Evolutionary conservation across 352 stramenopile species (phyloP).

Genomic region (Phytophthora citrophthora): DNA sequence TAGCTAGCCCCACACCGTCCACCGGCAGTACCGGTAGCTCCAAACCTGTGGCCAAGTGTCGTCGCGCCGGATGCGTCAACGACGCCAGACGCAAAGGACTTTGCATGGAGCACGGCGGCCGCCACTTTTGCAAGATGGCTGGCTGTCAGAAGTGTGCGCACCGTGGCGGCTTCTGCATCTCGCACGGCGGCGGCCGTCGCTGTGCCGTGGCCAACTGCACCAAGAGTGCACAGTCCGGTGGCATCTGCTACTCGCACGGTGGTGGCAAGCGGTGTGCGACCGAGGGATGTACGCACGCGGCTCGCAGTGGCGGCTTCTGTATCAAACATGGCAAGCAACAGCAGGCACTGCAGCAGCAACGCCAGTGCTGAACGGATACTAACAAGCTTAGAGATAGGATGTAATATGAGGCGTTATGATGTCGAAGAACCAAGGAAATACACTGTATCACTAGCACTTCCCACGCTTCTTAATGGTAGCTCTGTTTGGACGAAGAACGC

Average conservation of each 20-base stretch:
- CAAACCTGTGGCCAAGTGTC: slow-evolving; percentile 48
- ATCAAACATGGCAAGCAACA: slow-evolving; percentile 86
- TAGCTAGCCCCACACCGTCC: slow-evolving; percentile 37
- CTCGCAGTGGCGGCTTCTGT: slow-evolving; percentile 80
- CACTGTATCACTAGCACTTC: slow-evolving; percentile 35
- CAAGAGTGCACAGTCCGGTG: slow-evolving; percentile 83
- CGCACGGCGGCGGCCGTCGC: slow-evolving; percentile 76
- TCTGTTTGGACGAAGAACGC: slow-evolving; percentile 11
- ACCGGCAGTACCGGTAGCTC: slow-evolving; percentile 24
- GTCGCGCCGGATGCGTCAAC: slow-evolving; percentile 74
- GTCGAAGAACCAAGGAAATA: slow-evolving; percentile 30
- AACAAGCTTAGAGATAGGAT: slow-evolving; percentile 27
- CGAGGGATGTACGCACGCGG: slow-evolving; percentile 76
- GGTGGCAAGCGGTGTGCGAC: slow-evolving; percentile 84
- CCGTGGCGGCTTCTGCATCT: slow-evolving; percentile 83
- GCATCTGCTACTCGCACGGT: slow-evolving; percentile 87
- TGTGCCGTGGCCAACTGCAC: slow-evolving; percentile 76
- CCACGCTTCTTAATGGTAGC: slow-evolving; percentile 11
- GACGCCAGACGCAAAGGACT: slow-evolving; percentile 80
- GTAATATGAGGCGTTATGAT: slow-evolving; percentile 37
- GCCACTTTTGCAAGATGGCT: slow-evolving; percentile 87
- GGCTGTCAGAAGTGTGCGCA: slow-evolving; percentile 86
- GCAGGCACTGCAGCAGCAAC: slow-evolving; percentile 35
- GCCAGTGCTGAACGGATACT: slow-evolving; percentile 16
- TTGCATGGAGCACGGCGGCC: slow-evolving; percentile 88